Evolutionary conservation across 1,139 yeast species (phyloP), one percentile per base, ranked within the genome.

Genomic region (Lodderomyces elongisporus): DNA sequence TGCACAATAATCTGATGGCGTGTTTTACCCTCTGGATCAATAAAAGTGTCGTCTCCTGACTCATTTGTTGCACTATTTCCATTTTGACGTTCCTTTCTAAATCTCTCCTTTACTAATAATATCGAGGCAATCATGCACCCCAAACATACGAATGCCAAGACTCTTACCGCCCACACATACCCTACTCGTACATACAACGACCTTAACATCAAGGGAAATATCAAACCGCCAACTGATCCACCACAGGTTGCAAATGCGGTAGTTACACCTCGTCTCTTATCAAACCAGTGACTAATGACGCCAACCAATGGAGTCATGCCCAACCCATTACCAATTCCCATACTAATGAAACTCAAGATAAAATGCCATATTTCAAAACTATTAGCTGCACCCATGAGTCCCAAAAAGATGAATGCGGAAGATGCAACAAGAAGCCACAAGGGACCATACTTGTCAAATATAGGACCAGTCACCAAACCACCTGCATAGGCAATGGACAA

Each of bases 171-270:
- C 85, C 85, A 78, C 7, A 58, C 54, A 43, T 66, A 79, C 0
- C 85, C 85, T 26, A 74, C 68, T 31, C 62, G 62, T 3, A 53
- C 51, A 45, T 76, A 79, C 12, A 78, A 52, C 24, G 64, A 62
- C 40, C 79, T 59, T 41, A 79, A 62, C 60, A 79, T 65, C 31
- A 77, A 61, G 1, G 87, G 84, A 52, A 79, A 74, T 10, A 70
- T 51, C 18, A 76, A 59, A 22, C 85, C 85, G 10, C 85, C 85
- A 8, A 77, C 58, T 13, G 79, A 71, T 0, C 84, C 85, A 13
- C 85, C 85, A 46, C 71, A 60, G 1, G 82, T 73, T 3, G 82
- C 78, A 0, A 76, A 41, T 0, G 81, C 79, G 14, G 74, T 64
- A 3, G 28, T 17, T 8, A 28, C 13, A 16, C 35, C 78, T 17